Conservation (phyloP, 2,329 filamentous ascomycete genomes). For the Cladosporium sp. region DNA sequence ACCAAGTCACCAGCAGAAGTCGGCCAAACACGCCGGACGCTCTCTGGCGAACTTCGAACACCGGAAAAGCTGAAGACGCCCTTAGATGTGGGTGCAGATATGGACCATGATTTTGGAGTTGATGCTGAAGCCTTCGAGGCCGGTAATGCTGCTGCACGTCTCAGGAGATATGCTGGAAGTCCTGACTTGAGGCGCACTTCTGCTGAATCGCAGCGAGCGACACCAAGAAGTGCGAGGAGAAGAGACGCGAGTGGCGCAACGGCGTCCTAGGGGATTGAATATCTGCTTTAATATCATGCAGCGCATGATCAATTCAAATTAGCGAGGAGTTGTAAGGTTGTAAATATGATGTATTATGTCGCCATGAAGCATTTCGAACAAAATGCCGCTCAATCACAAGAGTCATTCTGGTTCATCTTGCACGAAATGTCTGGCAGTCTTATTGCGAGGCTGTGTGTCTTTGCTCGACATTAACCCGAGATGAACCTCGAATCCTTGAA, state of each 20-base stretch:
- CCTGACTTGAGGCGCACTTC: slow-evolving; percentile 6
- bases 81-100: not conserved
- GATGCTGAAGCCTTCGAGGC: slow-evolving; percentile 14
- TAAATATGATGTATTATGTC: not conserved
- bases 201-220: slow-evolving; percentile 12
- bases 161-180: slow-evolving; percentile 10
- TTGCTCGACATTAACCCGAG: too few species aligned
- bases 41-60: slow-evolving; percentile 2
- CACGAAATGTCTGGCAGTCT: too few species aligned
- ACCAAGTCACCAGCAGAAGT: slow-evolving; percentile 22
- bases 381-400: too few species aligned
- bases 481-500: too few species aligned
- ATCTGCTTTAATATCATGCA: not conserved
- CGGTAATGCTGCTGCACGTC: not conserved
- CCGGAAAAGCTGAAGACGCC: slow-evolving; percentile 16
- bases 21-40: slow-evolving; percentile 6
- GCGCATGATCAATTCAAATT: not conserved
- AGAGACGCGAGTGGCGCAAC: not conserved
- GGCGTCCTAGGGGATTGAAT: not conserved
- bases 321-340: slow-evolving; percentile 1
- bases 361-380: too few species aligned
- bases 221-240: not conserved
- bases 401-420: too few species aligned
- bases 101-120: slow-evolving; percentile 17
- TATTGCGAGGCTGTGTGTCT: too few species aligned